Base-by-base conservation (phyloP, 331 rosid species). In the Acacia pycnantha region DNA sequence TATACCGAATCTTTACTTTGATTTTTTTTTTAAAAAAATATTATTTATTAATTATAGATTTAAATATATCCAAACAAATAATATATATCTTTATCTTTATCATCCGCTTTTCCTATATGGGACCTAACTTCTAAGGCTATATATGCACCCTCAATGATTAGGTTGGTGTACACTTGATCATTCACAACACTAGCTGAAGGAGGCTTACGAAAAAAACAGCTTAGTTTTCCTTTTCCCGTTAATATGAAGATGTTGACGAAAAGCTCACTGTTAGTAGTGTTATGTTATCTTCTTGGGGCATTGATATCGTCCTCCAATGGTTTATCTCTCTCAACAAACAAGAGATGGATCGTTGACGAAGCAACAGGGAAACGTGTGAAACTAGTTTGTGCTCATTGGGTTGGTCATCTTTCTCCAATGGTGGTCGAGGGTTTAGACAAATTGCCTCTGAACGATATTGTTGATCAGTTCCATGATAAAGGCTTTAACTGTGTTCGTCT, bases 401-500 rank as follows among this genome's bases (percentile, higher is more conserved):
- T 73, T 11, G 83, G 66, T 14, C 87, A 87, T 51, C 27, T 9
- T 0, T 10, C 40, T 29, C 82, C 81, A 46, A 87, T 84, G 90
- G 16, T 84, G 1, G 69, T 58, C 0, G 88, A 87, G 70, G 90
- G 88, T 4, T 82, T 87, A 0, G 54, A 84, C 80, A 76, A 82
- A 33, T 0, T 3, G 4, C 82, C 90, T 2, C 2, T 87, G n/a
- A 37, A 59, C 27, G 67, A 79, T 0, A 81, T 84, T 5, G 82
- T 27, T 0, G 43, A 53, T 11, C 50, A 81, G 18, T 8, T 87
- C 3, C 6, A 59, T 0, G 31, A 77, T 0, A 43, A 53, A 0
- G 84, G 83, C 8, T 78, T 87, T 81, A 87, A 87, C 15, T 87
- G 90, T 10, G 81, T 87, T n/a, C 88, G 88, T 11, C 47, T 87